These are phyloP conservation scores for Exophiala xenobiotica DNA, from an alignment of 2,329 filamentous ascomycete genomes.

Conservation along the genomic window DNA sequence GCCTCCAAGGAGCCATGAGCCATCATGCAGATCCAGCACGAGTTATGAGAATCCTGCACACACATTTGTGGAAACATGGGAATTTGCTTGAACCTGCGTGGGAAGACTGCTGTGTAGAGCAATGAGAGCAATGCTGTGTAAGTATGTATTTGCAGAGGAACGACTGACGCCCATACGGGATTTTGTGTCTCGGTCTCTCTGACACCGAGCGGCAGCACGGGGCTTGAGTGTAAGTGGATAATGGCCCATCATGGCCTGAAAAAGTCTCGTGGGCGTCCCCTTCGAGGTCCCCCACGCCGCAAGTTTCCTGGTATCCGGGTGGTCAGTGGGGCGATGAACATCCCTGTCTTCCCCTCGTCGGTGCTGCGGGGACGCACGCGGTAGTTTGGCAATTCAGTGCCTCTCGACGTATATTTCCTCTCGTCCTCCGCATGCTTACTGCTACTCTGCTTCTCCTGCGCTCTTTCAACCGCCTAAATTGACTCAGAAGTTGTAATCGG, in stretches of 20 bases:
- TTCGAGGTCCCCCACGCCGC: neutral
- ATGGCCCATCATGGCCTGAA: neutral
- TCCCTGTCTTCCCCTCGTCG: conserved; percentile 1
- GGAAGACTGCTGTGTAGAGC: no score
- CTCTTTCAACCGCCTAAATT: neutral
- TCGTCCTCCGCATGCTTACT: neutral
- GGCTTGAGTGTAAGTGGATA: neutral
- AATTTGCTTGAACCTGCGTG: no score
- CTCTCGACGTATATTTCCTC: conserved; percentile 1
- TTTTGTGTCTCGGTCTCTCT: neutral
- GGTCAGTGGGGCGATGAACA: neutral
- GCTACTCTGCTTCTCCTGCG: neutral
- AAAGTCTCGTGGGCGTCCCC: neutral
- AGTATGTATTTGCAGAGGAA: no score
- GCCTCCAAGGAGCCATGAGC: no score
- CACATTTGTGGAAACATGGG: no score
- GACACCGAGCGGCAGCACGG: neutral
- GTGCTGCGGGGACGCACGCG: conserved; percentile 3
- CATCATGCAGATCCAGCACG: no score
- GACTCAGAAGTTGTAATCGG: no score
- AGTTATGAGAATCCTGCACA: no score
- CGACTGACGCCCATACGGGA: no score
- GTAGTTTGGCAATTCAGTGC: neutral
- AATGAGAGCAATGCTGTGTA: neutral
- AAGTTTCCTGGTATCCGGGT: no score